phyloP scores from a whole-genome alignment of 352 stramenopile species.

The Phytophthora fragariae region DNA sequence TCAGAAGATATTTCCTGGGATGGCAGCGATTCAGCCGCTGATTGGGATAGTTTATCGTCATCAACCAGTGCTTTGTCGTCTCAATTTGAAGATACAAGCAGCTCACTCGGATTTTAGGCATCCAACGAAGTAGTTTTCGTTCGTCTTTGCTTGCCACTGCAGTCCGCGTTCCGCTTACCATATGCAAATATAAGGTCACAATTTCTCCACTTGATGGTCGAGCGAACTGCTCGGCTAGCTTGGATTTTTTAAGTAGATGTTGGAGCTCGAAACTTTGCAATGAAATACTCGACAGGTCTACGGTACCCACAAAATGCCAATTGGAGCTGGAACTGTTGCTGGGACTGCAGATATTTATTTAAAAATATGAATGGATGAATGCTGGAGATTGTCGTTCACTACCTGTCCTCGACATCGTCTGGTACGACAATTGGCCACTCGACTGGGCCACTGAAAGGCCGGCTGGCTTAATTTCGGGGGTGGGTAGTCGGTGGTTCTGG shows the following conservation, averaged over 20 bases:
- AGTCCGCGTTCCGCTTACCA: background rate
- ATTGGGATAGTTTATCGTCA: conserved; percentile 17
- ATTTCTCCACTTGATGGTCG: background rate
- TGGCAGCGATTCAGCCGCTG: conserved; percentile 6
- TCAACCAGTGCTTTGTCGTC: conserved; percentile 14
- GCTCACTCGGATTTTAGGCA: conserved; percentile 20
- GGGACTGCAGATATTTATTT: too few species aligned
- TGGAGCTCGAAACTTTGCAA: background rate
- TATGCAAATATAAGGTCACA: conserved; percentile 13
- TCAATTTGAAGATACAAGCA: conserved; percentile 11
- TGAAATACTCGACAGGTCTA: background rate
- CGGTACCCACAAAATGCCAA: too few species aligned
- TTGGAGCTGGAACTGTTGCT: too few species aligned
- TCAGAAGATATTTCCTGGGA: conserved; percentile 1
- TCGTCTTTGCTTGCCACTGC: conserved; percentile 6
- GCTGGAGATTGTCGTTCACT: too few species aligned
- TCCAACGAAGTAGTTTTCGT: background rate
- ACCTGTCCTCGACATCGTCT: too few species aligned
- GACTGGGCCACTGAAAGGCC: background rate
- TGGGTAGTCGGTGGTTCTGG: background rate
- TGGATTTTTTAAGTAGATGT: background rate
- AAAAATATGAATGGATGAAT: too few species aligned
- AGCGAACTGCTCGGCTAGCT: too few species aligned
- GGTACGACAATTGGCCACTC: too few species aligned
- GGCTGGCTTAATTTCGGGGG: background rate